These are phyloP conservation scores for Xylaria sp. DNA, from an alignment of 2,329 filamentous ascomycete genomes.

Conservation along the genomic window DNA sequence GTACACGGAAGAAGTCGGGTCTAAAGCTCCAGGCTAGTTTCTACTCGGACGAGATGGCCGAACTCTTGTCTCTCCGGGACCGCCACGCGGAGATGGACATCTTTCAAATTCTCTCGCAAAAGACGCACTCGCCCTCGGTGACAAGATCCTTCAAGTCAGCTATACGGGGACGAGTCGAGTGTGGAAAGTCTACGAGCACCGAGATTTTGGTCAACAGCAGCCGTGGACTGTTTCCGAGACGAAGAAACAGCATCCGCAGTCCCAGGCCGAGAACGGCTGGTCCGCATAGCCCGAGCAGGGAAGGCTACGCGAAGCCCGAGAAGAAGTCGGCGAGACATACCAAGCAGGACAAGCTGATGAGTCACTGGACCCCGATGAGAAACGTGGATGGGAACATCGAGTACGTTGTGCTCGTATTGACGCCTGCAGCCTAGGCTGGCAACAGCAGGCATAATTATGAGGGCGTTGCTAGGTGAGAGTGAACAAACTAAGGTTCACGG, in stretches of 20 bases:
- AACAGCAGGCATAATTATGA: too few species aligned
- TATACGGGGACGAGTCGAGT: constrained; percentile 42
- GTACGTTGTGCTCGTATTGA: constrained; percentile 40
- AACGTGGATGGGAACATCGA: constrained; percentile 36
- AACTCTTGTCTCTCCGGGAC: constrained; percentile 48
- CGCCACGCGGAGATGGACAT: constrained; percentile 52
- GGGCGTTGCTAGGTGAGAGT: too few species aligned
- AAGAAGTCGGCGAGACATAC: constrained; percentile 24
- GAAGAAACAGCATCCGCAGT: neutral
- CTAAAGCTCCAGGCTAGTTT: constrained; percentile 42
- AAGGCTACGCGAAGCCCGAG: constrained; percentile 11
- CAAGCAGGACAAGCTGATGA: constrained; percentile 30
- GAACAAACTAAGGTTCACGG: too few species aligned
- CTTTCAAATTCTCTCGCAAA: constrained; percentile 57
- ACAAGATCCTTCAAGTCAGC: constrained; percentile 48
- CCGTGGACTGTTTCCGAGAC: neutral
- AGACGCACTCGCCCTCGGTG: constrained; percentile 46
- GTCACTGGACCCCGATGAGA: constrained; percentile 42
- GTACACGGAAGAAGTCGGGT: constrained; percentile 30
- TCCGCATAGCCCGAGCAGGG: neutral
- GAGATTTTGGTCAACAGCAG: constrained; percentile 29
- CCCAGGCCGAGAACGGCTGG: constrained; percentile 1
- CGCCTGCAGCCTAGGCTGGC: constrained; percentile 22
- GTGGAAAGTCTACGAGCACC: constrained; percentile 31
- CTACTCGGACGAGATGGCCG: constrained; percentile 50